phyloP scores from a whole-genome alignment of 2,329 filamentous ascomycete genomes.

The Cordyceps sp. region DNA sequence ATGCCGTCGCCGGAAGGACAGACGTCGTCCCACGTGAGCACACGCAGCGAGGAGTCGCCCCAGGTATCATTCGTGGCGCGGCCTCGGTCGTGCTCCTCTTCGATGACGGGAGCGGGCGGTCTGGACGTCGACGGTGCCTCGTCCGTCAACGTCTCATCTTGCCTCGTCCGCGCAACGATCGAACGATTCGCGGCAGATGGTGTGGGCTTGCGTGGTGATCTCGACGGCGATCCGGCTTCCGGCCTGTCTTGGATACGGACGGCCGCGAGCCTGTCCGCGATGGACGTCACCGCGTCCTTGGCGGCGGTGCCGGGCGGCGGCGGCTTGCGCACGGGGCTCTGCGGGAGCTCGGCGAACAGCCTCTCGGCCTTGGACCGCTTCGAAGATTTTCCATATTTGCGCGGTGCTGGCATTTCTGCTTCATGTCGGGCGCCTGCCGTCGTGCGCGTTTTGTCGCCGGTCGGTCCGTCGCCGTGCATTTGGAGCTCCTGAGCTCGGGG shows the following conservation, averaged over 20 bases:
- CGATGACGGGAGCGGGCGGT: too few species aligned
- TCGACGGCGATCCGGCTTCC: neutral
- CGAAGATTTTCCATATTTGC: slow-evolving; percentile 34
- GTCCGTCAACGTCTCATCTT: neutral
- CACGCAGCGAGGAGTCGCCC: slow-evolving; percentile 16
- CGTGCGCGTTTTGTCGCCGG: too few species aligned
- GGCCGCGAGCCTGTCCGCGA: slow-evolving; percentile 18
- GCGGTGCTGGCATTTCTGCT: slow-evolving; percentile 26
- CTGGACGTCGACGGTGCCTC: too few species aligned
- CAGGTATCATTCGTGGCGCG: too few species aligned
- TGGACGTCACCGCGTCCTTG: slow-evolving; percentile 12
- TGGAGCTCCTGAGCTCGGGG: too few species aligned
- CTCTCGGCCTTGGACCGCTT: slow-evolving; percentile 29
- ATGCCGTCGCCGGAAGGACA: slow-evolving; percentile 35
- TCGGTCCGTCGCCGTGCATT: too few species aligned
- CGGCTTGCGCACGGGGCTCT: slow-evolving; percentile 25
- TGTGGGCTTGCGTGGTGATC: neutral
- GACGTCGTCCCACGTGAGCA: slow-evolving; percentile 40
- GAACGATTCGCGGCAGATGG: neutral
- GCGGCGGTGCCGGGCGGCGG: slow-evolving; percentile 4
- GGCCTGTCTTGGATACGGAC: slow-evolving; percentile 10
- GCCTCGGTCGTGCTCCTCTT: too few species aligned
- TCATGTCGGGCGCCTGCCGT: too few species aligned
- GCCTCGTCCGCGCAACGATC: too few species aligned
- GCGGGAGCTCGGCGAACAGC: slow-evolving; percentile 33